Evolutionary conservation across 2,329 filamentous ascomycete genomes (phyloP).

Genomic region (Clonostachys solani): DNA sequence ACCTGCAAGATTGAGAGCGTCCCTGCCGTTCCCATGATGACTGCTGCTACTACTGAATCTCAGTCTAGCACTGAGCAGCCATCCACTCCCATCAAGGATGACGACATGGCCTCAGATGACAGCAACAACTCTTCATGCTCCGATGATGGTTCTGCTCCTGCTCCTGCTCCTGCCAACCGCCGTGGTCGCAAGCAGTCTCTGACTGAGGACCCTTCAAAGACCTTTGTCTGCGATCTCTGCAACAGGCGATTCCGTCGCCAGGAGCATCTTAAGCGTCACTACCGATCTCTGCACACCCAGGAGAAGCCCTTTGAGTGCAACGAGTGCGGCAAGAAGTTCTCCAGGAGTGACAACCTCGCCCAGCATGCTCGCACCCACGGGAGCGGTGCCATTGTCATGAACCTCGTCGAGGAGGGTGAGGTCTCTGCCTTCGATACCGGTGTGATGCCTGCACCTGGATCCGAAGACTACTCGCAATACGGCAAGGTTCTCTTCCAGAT

Average conservation of each 20-base stretch:
- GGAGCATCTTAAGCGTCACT: constrained; percentile 98
- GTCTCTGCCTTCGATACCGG: constrained; percentile 31
- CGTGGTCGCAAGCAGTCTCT: constrained; percentile 97
- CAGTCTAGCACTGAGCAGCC: constrained; percentile 28
- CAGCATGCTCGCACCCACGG: constrained; percentile 95
- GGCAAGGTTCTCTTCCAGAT: constrained; percentile 81
- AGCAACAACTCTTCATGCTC: constrained; percentile 34
- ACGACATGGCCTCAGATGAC: constrained; percentile 29
- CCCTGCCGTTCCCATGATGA: constrained; percentile 35
- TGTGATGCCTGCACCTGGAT: constrained; percentile 36
- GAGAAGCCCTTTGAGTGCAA: constrained; percentile 98
- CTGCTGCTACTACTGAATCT: constrained; percentile 25
- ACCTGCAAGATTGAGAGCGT: constrained; percentile 37
- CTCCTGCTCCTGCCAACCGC: constrained; percentile 68
- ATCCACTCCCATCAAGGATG: constrained; percentile 19
- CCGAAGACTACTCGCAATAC: constrained; percentile 62
- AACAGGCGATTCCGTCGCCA: constrained; percentile 96
- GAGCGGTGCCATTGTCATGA: constrained; percentile 85
- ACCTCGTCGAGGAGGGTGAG: constrained; percentile 72
- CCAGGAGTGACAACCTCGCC: constrained; percentile 91
- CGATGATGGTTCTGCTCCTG: constrained; percentile 32
- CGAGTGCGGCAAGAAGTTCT: constrained; percentile 99
- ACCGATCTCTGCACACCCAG: constrained; percentile 94
- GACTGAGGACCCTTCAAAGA: constrained; percentile 97
- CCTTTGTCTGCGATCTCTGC: constrained; percentile 94